phyloP scores from a whole-genome alignment of 1,284 basidiomycete genomes.

The Lentinula novae-zelandiae region DNA sequence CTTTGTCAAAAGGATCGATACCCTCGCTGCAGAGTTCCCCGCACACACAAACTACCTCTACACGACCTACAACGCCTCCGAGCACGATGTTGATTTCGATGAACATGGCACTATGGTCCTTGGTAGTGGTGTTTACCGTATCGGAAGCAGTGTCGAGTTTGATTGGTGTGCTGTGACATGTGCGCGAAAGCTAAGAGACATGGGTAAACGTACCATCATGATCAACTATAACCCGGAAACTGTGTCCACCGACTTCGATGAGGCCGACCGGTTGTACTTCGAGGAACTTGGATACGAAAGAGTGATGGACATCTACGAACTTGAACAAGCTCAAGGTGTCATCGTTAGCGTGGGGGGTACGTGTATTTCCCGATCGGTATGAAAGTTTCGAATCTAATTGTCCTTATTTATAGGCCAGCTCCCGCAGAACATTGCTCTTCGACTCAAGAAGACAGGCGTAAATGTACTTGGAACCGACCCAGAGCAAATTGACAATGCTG shows the following conservation, averaged over 20 bases:
- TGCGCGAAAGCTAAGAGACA: constrained; percentile 85
- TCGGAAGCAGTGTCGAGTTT: constrained; percentile 98
- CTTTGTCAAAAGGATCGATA: constrained; percentile 99
- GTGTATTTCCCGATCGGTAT: constrained; percentile 1
- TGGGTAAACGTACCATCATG: constrained; percentile 97
- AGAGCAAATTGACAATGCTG: constrained; percentile 92
- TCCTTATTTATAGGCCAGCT: constrained; percentile 64
- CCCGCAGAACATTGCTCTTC: constrained; percentile 97
- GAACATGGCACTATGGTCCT: constrained; percentile 99
- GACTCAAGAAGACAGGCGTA: constrained; percentile 87
- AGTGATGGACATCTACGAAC: constrained; percentile 99
- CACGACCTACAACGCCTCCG: constrained; percentile 97
- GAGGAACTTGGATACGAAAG: constrained; percentile 97
- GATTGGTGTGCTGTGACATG: constrained; percentile 99
- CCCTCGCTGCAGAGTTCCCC: constrained; percentile 97
- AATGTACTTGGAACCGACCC: constrained; percentile 97
- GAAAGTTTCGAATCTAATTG: constrained; percentile 3
- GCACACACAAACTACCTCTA: constrained; percentile 99
- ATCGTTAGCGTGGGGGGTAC: constrained; percentile 94
- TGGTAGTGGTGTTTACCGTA: constrained; percentile 98
- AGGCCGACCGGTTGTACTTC: constrained; percentile 98
- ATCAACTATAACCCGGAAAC: constrained; percentile 99
- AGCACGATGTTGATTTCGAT: constrained; percentile 95
- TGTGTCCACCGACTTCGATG: constrained; percentile 98
- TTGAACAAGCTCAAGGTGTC: constrained; percentile 90